A percentile compares a stretch with the other conserved stretches of the same genome.
Conservation (phyloP, 306 rosid species). For the Corylus heterophylla region DNA sequence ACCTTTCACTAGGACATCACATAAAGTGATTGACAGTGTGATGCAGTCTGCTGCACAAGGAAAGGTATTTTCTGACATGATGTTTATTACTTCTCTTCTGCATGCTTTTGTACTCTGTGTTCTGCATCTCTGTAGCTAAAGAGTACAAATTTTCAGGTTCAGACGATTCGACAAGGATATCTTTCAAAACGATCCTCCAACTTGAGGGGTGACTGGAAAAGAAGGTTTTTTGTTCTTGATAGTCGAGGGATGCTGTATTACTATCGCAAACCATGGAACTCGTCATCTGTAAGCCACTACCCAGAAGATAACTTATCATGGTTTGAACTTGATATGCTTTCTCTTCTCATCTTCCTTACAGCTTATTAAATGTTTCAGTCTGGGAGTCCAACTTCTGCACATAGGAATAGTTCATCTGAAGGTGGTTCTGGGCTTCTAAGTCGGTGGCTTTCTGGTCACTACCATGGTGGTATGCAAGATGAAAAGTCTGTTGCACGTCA, state of each 20-base stretch:
- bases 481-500: constrained; percentile 69
- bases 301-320: constrained; percentile 33
- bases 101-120: constrained; percentile 17
- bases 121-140: constrained; percentile 23
- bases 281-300: constrained; percentile 58
- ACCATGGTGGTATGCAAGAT: constrained; percentile 76
- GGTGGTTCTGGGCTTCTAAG: constrained; percentile 66
- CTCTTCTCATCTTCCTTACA: constrained; percentile 21
- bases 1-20: constrained; percentile 55
- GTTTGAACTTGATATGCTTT: constrained; percentile 14
- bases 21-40: constrained; percentile 61
- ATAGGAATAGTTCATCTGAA: constrained; percentile 47
- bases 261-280: constrained; percentile 74
- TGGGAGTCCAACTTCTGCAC: constrained; percentile 56
- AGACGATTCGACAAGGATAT: constrained; percentile 82
- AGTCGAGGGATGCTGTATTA: constrained; percentile 78
- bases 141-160: constrained; percentile 49
- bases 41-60: constrained; percentile 73
- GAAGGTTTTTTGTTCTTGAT: constrained; percentile 86
- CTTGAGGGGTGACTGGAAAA: constrained; percentile 89
- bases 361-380: constrained; percentile 43
- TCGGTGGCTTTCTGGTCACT: constrained; percentile 83
- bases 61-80: constrained; percentile 48
- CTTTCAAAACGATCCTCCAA: constrained; percentile 85
- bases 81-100: background rate